Evolutionary conservation across 768 basidiomycete genomes (phyloP), one percentile per base, ranked within the genome.

Genomic region (Coprinopsis cinerea): DNA sequence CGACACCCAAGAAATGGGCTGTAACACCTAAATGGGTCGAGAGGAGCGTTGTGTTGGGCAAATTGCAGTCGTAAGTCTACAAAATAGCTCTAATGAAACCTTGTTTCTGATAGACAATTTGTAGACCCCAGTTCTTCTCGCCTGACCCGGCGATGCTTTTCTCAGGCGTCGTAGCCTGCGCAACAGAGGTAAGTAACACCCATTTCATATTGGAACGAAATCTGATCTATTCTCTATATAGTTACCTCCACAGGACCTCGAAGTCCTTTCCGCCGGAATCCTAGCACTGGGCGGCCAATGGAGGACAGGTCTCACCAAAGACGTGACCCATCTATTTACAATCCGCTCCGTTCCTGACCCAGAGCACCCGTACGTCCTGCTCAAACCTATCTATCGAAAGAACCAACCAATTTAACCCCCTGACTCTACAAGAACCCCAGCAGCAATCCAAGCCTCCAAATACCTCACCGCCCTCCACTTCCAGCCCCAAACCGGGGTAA

Each of bases 271-370:
- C 0, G 85, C 82, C 0, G 88, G 83, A 0, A 79, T 94, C 24
- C 73, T 75, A 1, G 78, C 82, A 0, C 77, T 89, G 2, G 92
- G 93, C 2, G 93, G 93, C 0, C 84, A 89, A 63, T 90, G 82
- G 82, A 78, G 88, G 22, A 66, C 68, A 0, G 82, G 80, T 7
- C 76, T 94, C 43, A 92, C 91, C 0, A 75, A 78, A 50, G 92
- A 95, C 50, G 85, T 92, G 18, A 94, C 93, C 0, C 93, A 95
- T 61, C 76, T 95, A 44, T 87, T 94, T 57, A 80, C 81, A 25
- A 65, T 84, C 27, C 66, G 70, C 46, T 54, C 71, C 48, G 69
- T 70, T 11, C 9, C 41, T 43, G 17, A 23, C 4, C 4, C 22
- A 5, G 41, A 43, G 11, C 22, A 26, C 18, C 10, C 10, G 36